Base-by-base conservation (phyloP, 768 basidiomycete species). In the Lactarius hengduanensis region DNA sequence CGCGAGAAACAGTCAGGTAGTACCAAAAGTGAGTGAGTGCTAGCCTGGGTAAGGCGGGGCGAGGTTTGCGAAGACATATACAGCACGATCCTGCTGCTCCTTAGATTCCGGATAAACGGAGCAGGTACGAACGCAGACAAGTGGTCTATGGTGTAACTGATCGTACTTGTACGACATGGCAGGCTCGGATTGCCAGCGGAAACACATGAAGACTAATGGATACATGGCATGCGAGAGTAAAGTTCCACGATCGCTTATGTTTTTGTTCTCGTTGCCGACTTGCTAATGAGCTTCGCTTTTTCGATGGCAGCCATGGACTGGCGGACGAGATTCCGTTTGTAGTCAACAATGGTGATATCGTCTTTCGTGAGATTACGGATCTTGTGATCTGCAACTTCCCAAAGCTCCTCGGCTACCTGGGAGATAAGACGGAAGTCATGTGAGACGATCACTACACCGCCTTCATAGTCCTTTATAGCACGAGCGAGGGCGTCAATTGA, bases 391-490 rank as follows among this genome's bases (percentile, higher is more conserved):
- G 94, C 93, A 62, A 99, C 97, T 77, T 99, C 97, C 97, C 97
- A 99, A 9, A 99, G 87, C 77, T 98, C 96, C 75, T 98, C 92
- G 45, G 96, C 97, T 43, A 99, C 96, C 80, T 98, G 96, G 59
- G 90, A 91, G 78, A 98, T 98, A 70, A 98, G 87, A 73, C 96
- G 92, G 91, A 99, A 99, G 79, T 99, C 96, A 81, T 98, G 97
- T 57, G 96, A 98, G 70, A 99, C 97, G 76, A 99, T 98, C 72
- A 98, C 97, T 47, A 99, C 97, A 73, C 97, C 96, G 66, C 97
- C 97, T 74, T 92, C 90, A 76, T 93, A 99, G 74, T 92, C 92
- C 77, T 96, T 97, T 83, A 99, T 98, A 59, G 97, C 96, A 30
- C 78, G 77, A 8, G 97, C 97, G 57, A 99, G 86, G 1, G 97